Base-by-base conservation (phyloP, 2,329 filamentous ascomycete species). In the Xylariaceae sp. region DNA sequence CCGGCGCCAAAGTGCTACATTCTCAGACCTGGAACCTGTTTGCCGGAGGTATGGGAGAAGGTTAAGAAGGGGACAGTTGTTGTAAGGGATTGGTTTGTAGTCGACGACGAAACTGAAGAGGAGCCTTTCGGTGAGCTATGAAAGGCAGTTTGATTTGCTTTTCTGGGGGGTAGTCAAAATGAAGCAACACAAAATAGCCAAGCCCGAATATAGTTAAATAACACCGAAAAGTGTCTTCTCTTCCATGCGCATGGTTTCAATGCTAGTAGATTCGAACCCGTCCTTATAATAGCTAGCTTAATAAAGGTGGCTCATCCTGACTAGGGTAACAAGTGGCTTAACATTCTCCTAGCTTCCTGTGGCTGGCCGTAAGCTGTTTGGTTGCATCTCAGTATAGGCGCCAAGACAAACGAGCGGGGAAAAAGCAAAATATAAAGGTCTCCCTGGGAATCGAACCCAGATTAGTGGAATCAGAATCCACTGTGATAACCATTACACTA, bases 401-500 rank as follows among this genome's bases (percentile, higher is more conserved):
- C n/a, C n/a, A n/a, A n/a, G n/a, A n/a, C n/a, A n/a, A n/a, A n/a
- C n/a, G n/a, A n/a, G n/a, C n/a, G n/a, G n/a, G n/a, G 12, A 31
- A 31, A 31, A 31, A 31, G 28, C 12, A 33, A 26, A 12, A 12
- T 19, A 21, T 6, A 6, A n/a, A 60, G 58, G 54, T 58, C 58
- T 60, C 58, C 58, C 58, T 51, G 58, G 58, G 58, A 60, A 60
- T 60, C 58, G 58, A 60, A 60, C 58, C 58, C 58, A 61, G 54
- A 61, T 61, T 58, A 54, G 50, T 36, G 57, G 56, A 58, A 60
- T 57, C 57, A 60, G 53, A 60, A 57, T 57, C 53, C 57, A 33
- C 57, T 58, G 58, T 57, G 58, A 60, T 60, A 60, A 60, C 58
- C 58, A 60, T 60, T 60, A 60, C 58, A 60, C 58, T 60, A 60